Evolutionary conservation across 140 eudicot genomes (phyloP).

Genomic region (Stevia rebaudiana): DNA sequence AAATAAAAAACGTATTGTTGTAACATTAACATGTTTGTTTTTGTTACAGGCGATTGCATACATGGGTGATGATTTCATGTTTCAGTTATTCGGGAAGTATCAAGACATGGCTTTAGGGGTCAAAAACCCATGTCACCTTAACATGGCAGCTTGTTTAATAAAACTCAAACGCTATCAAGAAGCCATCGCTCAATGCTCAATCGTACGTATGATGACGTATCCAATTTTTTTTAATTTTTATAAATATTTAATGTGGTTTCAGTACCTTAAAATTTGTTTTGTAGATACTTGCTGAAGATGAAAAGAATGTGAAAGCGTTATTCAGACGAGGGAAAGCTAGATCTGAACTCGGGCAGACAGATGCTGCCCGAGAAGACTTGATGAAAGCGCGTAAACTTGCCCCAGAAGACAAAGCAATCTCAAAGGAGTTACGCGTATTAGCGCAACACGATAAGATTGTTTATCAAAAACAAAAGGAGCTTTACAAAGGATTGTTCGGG

Average conservation of each 20-base stretch:
- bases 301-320: constrained; percentile 80
- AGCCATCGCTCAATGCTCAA: constrained; percentile 83
- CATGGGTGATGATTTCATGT: constrained; percentile 99
- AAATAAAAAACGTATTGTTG: too few species aligned
- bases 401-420: constrained; percentile 81
- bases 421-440: constrained; percentile 58
- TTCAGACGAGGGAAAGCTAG: constrained; percentile 87
- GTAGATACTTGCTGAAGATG: constrained; percentile 86
- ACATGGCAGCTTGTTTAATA: constrained; percentile 91
- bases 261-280: constrained; percentile 2
- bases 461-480: constrained; percentile 90
- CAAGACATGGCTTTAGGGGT: constrained; percentile 97
- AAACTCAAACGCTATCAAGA: constrained; percentile 81
- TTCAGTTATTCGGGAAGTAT: constrained; percentile 89
- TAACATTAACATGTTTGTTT: constrained; percentile 19
- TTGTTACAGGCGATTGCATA: constrained; percentile 82
- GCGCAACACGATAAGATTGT: constrained; percentile 87
- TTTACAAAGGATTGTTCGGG: constrained; percentile 84
- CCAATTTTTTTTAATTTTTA: not conserved
- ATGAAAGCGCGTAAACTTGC: constrained; percentile 76
- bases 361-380: constrained; percentile 89
- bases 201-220: constrained; percentile 69
- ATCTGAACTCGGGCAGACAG: constrained; percentile 95
- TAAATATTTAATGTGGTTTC: not conserved
- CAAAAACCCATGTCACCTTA: constrained; percentile 92